A percentile compares a stretch with the other conserved stretches of the same genome.
Conservation (phyloP, 1,284 basidiomycete genomes). For the Sporisorium iseilematis-ciliati region DNA sequence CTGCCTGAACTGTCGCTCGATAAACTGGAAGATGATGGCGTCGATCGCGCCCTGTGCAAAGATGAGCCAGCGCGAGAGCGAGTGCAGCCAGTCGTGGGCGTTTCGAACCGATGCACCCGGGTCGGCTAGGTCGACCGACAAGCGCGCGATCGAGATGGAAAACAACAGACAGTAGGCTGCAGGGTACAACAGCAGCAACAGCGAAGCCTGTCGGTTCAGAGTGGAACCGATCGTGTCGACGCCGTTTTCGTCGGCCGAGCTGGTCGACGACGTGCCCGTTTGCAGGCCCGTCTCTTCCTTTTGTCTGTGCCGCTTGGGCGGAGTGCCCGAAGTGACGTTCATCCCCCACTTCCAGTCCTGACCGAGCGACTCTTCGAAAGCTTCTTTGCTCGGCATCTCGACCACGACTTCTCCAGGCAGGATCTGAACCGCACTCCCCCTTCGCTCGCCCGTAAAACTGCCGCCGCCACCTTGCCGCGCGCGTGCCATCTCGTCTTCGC, state of each 20-base stretch:
- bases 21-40: conserved; percentile 63
- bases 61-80: conserved; percentile 54
- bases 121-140: conserved; percentile 51
- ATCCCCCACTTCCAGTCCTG: conserved; percentile 60
- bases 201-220: conserved; percentile 59
- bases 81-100: conserved; percentile 49
- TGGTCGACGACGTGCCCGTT: conserved; percentile 35
- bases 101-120: conserved; percentile 16
- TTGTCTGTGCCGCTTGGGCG: neutral
- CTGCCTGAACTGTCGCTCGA: conserved; percentile 58
- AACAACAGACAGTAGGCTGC: conserved; percentile 58
- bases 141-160: conserved; percentile 55
- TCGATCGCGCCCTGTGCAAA: conserved; percentile 64
- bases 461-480: conserved; percentile 12
- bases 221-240: conserved; percentile 61
- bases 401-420: conserved; percentile 40
- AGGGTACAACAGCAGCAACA: conserved; percentile 60
- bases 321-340: conserved; percentile 42
- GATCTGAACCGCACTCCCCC: conserved; percentile 40
- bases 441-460: conserved; percentile 4
- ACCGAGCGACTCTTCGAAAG: conserved; percentile 46
- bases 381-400: conserved; percentile 49
- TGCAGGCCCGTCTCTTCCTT: conserved; percentile 11
- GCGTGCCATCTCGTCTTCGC: conserved; percentile 34
- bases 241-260: conserved; percentile 45